Evolutionary conservation across 441 rosid species (phyloP), one percentile per base, ranked within the genome.

Genomic region (Jatropha multifida): DNA sequence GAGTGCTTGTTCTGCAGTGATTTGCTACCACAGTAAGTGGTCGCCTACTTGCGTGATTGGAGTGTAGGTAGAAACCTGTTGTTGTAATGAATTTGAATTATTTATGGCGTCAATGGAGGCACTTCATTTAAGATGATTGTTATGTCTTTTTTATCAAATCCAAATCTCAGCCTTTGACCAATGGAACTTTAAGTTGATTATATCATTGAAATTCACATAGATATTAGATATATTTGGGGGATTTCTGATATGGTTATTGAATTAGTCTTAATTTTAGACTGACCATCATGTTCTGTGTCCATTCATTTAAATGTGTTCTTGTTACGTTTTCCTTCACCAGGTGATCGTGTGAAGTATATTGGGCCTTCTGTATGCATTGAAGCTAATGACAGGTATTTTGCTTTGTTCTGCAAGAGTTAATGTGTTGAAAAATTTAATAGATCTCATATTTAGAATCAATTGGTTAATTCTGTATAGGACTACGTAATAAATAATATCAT

Each of bases 291-390:
- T 46, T 51, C 44, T 26, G 14, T 17, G 54, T 75, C 75, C 60
- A 64, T 69, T 56, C 42, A 67, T 27, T 68, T 51, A 42, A 13
- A 26, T 68, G 23, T 63, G 46, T 66, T 60, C 56, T 52, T 51
- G 27, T 64, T 52, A 49, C 7, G 0, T 51, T 58, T 44, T 75
- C 68, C 38, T 79, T 71, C 83, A 74, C 49, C 81, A 96, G 99
- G 99, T 78, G 98, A 96, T 85, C 92, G 88, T 72, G 96, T 96
- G 74, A 96, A 82, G 79, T 96, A 90, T 72, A 74, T 83, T 40
- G 98, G 99, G 67, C 86, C 90, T 72, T 79, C 97, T 41, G 80
- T 69, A 77, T 81, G 68, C 27, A 61, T 72, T 72, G 86, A 88
- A 81, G 88, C 84, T 79, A 88, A 88, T 77, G 85, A 83, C 80